These are phyloP conservation scores for Staphylotrichum longicolle DNA, from an alignment of 495 filamentous ascomycete species.

Conservation along the genomic window DNA sequence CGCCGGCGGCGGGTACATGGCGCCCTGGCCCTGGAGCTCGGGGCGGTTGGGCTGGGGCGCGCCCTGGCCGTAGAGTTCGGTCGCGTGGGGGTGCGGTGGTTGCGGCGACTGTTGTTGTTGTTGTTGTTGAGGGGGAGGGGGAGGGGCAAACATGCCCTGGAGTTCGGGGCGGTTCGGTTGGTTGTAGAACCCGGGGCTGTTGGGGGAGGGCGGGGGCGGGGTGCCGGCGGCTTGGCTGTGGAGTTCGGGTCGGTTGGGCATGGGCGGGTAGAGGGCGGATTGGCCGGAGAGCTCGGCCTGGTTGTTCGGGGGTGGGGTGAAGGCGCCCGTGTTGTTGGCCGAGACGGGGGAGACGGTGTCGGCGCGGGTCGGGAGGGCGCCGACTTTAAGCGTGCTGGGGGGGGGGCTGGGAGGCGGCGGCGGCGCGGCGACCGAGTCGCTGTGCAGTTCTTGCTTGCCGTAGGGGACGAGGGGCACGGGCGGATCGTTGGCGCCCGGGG, in stretches of 20 bases:
- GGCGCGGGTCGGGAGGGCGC: conserved; percentile 17
- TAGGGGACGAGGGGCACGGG: neutral
- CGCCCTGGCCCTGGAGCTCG: conserved; percentile 34
- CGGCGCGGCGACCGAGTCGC: conserved; percentile 23
- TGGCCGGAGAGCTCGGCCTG: conserved; percentile 32
- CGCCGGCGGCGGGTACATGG: conserved; percentile 14
- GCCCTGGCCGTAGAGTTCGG: conserved; percentile 37
- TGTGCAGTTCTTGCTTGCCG: conserved; percentile 41
- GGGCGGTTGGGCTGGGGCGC: conserved; percentile 25
- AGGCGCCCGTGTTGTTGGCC: conserved; percentile 23
- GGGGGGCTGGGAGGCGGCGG: conserved; percentile 31
- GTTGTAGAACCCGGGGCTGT: no score
- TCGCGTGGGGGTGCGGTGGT: neutral
- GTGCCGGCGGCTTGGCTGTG: conserved; percentile 3
- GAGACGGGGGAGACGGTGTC: conserved; percentile 44
- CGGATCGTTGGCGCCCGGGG: neutral
- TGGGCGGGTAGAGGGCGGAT: conserved; percentile 18
- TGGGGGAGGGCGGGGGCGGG: conserved; percentile 4
- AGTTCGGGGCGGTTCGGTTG: conserved; percentile 10
- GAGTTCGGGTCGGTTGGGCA: conserved; percentile 23
- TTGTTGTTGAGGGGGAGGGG: neutral
- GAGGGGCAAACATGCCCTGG: neutral
- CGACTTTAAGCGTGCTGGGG: conserved; percentile 32
- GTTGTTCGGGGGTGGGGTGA: conserved; percentile 26
- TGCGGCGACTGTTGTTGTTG: no score